phyloP scores from a whole-genome alignment of 805 yeast species.

The Myxozyma neotropica region DNA sequence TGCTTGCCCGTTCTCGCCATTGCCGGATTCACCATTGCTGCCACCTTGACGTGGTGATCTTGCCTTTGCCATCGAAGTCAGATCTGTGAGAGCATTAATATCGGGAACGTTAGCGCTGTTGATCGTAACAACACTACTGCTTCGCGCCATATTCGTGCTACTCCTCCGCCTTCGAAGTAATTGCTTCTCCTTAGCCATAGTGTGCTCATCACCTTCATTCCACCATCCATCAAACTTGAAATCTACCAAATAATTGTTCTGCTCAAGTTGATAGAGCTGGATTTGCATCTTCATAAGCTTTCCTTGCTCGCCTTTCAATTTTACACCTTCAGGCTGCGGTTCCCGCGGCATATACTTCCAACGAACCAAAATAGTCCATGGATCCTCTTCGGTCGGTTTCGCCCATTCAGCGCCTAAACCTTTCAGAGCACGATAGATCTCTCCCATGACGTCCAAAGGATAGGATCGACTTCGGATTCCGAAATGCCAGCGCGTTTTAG shows the following conservation, averaged over 20 bases:
- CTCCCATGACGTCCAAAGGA: conserved; percentile 98
- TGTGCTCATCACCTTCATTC: conserved; percentile 41
- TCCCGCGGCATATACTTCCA: conserved; percentile 73
- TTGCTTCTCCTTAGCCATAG: conserved; percentile 29
- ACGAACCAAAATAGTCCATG: conserved; percentile 91
- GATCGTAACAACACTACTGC: conserved; percentile 25
- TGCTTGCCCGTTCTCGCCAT: background rate
- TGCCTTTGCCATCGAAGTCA: conserved; percentile 18
- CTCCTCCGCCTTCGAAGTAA: conserved; percentile 29
- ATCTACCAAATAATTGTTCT: conserved; percentile 92
- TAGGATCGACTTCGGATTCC: conserved; percentile 95
- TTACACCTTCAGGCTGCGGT: conserved; percentile 17
- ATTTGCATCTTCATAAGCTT: conserved; percentile 91
- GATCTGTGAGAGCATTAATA: conserved; percentile 25
- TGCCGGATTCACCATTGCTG: background rate
- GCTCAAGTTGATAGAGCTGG: conserved; percentile 92
- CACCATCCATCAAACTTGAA: conserved; percentile 99
- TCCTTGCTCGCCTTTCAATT: conserved; percentile 36
- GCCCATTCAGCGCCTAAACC: conserved; percentile 98
- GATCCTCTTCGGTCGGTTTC: conserved; percentile 78
- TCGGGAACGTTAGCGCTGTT: conserved; percentile 25
- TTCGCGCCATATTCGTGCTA: conserved; percentile 24
- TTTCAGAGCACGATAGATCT: conserved; percentile 89
- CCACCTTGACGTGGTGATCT: background rate
- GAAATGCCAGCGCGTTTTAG: conserved; percentile 97